Evolutionary conservation across 1,284 basidiomycete genomes (phyloP), one percentile per base, ranked within the genome.

Genomic region (Wallemia mellicola): DNA sequence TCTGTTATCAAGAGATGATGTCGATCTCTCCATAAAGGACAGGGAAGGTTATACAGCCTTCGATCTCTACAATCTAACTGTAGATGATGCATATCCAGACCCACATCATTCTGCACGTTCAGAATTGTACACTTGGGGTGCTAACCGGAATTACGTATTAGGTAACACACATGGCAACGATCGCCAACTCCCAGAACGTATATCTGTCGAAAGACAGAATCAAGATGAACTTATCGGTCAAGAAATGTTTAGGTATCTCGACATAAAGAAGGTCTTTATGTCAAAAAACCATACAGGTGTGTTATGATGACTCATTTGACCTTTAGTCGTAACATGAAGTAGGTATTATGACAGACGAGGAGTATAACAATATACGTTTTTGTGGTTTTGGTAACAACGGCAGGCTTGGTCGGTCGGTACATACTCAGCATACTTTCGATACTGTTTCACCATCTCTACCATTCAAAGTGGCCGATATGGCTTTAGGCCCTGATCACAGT

Each of bases 401-500:
- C 38, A 82, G 83, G 19, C 74, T 91, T 1, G 89, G 88, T 0
- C 75, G 77, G 14, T 75, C 76, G 2, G 77, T 84, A 30, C 82
- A 88, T 64, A 86, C 84, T 2, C 86, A 92, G 67, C 83, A 85
- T 63, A 73, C 73, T 1, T 71, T 77, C 24, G 73, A 83, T 79
- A 0, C 71, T 88, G 17, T 70, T 76, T 1, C 78, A 80, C 27
- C 72, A 83, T 59, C 70, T 75, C 1, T 73, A 79, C 55, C 74
- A n/a, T n/a, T 74, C 14, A 68, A 76, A 38, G 73, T 76, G 59
- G 67, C 74, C 1, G 73, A 78, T 1, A 77, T 95, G 55, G 86
- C 89, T 0, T 74, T 91, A 1, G 92, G 85, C 1, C 89, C 89
- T 67, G 92, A 98, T 66, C 94, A 98, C 68, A 92, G 91, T 0